A percentile compares a stretch with the other conserved stretches of the same genome.
phyloP scores from a whole-genome alignment of 768 basidiomycete species.

The Daedalea quercina region DNA sequence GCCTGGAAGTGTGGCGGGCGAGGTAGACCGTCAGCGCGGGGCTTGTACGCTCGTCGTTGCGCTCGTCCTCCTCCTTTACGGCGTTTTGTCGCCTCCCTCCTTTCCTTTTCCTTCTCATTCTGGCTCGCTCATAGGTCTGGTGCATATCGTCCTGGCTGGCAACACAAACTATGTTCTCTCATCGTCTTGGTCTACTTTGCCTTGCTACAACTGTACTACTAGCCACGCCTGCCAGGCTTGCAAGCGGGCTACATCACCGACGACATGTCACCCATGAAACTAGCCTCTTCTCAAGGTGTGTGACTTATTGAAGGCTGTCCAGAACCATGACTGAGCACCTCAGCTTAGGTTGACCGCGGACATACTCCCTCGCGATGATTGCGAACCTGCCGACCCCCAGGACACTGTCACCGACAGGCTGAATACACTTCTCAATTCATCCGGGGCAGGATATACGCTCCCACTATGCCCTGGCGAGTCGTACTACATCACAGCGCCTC shows the following conservation, averaged over 20 bases:
- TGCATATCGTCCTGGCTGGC: slow-evolving; percentile 3
- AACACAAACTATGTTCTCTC: slow-evolving; percentile 1
- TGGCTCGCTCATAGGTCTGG: neutral
- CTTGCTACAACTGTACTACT: neutral
- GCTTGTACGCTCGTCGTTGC: neutral
- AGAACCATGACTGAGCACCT: neutral
- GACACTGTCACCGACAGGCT: slow-evolving; percentile 59
- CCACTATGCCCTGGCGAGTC: slow-evolving; percentile 54
- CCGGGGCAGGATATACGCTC: slow-evolving; percentile 60
- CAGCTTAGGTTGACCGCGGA: neutral
- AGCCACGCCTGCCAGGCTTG: neutral
- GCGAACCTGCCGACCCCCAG: slow-evolving; percentile 44
- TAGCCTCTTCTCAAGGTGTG: slow-evolving; percentile 1
- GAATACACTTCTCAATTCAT: slow-evolving; percentile 56
- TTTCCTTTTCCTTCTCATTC: neutral
- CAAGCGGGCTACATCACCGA: slow-evolving; percentile 2
- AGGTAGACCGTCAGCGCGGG: neutral
- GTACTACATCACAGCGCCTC: slow-evolving; percentile 60
- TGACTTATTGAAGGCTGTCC: neutral
- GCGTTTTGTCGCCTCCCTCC: slow-evolving; percentile 1
- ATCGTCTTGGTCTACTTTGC: neutral
- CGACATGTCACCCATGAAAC: neutral
- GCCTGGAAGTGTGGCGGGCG: neutral
- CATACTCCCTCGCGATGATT: slow-evolving; percentile 17
- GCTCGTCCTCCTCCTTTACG: neutral